Evolutionary conservation across 768 basidiomycete species (phyloP).

Genomic region (Galerina marginata): DNA sequence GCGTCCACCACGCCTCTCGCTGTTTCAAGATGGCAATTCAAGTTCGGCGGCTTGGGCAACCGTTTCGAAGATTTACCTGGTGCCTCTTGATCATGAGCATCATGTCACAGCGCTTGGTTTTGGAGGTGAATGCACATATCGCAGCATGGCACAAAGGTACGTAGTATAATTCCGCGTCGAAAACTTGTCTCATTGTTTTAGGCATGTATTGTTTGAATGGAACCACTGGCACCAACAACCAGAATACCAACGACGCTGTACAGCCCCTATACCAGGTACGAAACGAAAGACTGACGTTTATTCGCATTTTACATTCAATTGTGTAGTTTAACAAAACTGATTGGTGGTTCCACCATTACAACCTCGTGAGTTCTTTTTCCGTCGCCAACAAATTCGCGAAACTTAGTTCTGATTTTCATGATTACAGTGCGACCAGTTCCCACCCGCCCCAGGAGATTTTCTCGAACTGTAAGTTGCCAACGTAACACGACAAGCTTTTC

Average conservation of each 20-base stretch:
- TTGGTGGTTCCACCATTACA: constrained; percentile 50
- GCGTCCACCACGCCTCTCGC: neutral
- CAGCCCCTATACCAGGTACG: constrained; percentile 40
- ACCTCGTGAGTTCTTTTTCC: constrained; percentile 30
- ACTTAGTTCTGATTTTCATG: neutral
- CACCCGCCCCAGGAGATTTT: constrained; percentile 46
- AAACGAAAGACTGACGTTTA: neutral
- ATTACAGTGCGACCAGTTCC: constrained; percentile 49
- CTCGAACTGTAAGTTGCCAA: constrained; percentile 43
- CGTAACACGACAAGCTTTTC: neutral
- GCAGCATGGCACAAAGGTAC: constrained; percentile 37
- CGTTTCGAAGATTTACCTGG: neutral
- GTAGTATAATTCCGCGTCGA: neutral
- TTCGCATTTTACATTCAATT: neutral
- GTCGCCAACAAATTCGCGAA: neutral
- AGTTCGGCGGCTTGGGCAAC: neutral
- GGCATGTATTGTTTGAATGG: constrained; percentile 46
- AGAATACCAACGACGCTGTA: constrained; percentile 35
- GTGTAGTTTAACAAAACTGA: constrained; percentile 37
- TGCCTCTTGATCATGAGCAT: neutral
- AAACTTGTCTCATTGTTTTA: constrained; percentile 4
- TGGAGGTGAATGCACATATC: constrained; percentile 25
- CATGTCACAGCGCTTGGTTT: neutral
- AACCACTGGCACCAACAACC: constrained; percentile 34
- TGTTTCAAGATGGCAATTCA: neutral